Evolutionary conservation across 495 filamentous ascomycete genomes (phyloP).

Genomic region (Aspergillus wentii): DNA sequence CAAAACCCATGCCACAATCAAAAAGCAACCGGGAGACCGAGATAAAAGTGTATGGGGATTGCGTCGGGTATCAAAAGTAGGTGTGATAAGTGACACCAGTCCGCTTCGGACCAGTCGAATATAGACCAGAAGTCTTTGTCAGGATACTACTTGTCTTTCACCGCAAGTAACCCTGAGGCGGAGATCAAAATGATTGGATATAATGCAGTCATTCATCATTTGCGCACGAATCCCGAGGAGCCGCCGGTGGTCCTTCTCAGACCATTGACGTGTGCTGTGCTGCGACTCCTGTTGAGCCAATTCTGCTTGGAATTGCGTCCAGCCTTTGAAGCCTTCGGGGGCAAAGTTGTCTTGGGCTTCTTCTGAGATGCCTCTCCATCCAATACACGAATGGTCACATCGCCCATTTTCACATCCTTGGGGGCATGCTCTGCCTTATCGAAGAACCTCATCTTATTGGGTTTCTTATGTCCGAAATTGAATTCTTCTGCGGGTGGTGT

Average conservation of each 20-base stretch:
- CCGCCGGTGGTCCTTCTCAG: conserved; percentile 33
- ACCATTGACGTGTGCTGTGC: conserved; percentile 31
- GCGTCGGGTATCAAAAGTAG: too few species aligned
- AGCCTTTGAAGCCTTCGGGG: conserved; percentile 46
- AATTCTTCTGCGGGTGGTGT: conserved; percentile 30
- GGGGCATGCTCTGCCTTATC: conserved; percentile 45
- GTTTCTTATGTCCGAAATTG: conserved; percentile 22
- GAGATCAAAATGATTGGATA: too few species aligned
- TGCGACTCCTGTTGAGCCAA: conserved; percentile 42
- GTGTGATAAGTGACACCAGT: too few species aligned
- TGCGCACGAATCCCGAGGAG: conserved; percentile 42
- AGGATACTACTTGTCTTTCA: too few species aligned
- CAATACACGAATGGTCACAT: conserved; percentile 49
- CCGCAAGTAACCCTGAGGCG: too few species aligned
- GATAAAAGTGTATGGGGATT: too few species aligned
- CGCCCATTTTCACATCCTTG: conserved; percentile 50
- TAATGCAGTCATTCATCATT: conserved; percentile 6
- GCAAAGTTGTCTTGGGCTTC: conserved; percentile 29
- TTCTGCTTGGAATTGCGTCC: conserved; percentile 41
- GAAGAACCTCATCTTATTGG: conserved; percentile 47
- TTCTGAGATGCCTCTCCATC: conserved; percentile 31
- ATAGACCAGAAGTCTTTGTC: too few species aligned
- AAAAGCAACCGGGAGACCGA: too few species aligned
- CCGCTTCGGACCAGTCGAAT: too few species aligned
- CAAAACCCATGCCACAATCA: too few species aligned